A percentile compares a stretch with the other conserved stretches of the same genome.
phyloP scores from a whole-genome alignment of 2,329 filamentous ascomycete species.

The Aureobasidium sp. region DNA sequence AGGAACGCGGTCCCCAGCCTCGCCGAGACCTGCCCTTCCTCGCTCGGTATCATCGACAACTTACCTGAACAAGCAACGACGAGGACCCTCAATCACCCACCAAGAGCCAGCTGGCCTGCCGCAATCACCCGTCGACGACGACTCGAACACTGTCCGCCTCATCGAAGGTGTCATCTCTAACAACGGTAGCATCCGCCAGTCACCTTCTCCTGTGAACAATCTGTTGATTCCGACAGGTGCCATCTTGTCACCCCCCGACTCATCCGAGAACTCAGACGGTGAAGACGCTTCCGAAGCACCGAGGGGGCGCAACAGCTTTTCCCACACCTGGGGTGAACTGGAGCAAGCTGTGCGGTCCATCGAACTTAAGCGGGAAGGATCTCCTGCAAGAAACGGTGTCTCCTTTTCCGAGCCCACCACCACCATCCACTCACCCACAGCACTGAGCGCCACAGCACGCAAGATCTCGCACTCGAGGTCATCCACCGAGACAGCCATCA shows the following conservation, averaged over 20 bases:
- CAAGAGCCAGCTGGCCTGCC: constrained; percentile 18
- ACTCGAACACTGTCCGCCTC: constrained; percentile 1
- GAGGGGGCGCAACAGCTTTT: constrained; percentile 30
- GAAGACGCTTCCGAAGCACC: constrained; percentile 50
- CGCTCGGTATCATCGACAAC: constrained; percentile 50
- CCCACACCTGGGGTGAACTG: constrained; percentile 52
- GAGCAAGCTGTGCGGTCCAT: constrained; percentile 78
- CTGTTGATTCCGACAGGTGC: constrained; percentile 71
- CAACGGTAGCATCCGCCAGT: constrained; percentile 64
- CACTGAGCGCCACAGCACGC: constrained; percentile 46
- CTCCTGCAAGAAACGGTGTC: constrained; percentile 38
- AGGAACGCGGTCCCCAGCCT: constrained; percentile 26
- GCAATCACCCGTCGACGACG: constrained; percentile 10
- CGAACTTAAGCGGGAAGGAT: constrained; percentile 53
- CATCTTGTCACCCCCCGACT: constrained; percentile 86
- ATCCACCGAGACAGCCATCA: constrained; percentile 47
- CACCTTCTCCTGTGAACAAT: constrained; percentile 71
- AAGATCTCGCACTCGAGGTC: constrained; percentile 55
- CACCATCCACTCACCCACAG: constrained; percentile 27
- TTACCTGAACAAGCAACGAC: constrained; percentile 53
- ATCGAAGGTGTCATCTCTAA: constrained; percentile 21
- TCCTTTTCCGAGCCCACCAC: constrained; percentile 27
- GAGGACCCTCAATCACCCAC: constrained; percentile 44
- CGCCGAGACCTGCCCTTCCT: constrained; percentile 40
- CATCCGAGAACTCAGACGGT: constrained; percentile 69